Base-by-base conservation (phyloP, 116 monocot species). In the Papilionanthe hybrid region DNA sequence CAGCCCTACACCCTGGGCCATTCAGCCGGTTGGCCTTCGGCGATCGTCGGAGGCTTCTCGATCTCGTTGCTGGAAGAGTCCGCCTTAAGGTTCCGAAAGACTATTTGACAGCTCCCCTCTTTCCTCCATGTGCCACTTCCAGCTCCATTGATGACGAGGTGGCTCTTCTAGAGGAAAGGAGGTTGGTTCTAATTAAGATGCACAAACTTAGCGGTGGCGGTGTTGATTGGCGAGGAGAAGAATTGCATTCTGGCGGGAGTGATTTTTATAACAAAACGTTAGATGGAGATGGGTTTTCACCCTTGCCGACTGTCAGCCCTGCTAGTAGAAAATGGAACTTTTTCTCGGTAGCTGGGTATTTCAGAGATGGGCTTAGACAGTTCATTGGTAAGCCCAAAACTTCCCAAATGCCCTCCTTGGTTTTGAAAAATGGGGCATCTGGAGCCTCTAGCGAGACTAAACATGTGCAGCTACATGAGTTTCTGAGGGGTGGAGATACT, bases 1-100 rank as follows among this genome's bases (percentile, higher is more conserved):
- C 77, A 75, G n/a, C 58, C 55, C 69, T 55, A 32, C 44, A 30
- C 17, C 15, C 56, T 1, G 75, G 19, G 1, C 73, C 73, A 5
- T 92, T 92, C 72, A 55, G 78, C 23, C 50, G 77, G 8, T 49
- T 95, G 81, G 86, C 89, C 18, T 95, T 95, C 57, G 82, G 81
- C 13, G 92, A 95, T 75, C 81, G 95, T 66, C 78, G 89, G 19
- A 82, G 83, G 75, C 78, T 95, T 11, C 86, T 95, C 5, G 90
- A 95, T 42, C 50, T 86, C 20, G 87, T 95, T 12, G 81, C 92
- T 3, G 68, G 56, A 5, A 75, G 72, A 32, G 86, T 81, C 19
- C 56, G 82, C 41, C 20, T 90, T 20, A 83, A 79, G 79, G 71
- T 88, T 5, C 83, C 91, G 6, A 17, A 49, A 2, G 77, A 85